These are phyloP conservation scores for Yamadazyma atmosphaerica DNA, from an alignment of 1,139 yeast genomes.

Conservation along the genomic window DNA sequence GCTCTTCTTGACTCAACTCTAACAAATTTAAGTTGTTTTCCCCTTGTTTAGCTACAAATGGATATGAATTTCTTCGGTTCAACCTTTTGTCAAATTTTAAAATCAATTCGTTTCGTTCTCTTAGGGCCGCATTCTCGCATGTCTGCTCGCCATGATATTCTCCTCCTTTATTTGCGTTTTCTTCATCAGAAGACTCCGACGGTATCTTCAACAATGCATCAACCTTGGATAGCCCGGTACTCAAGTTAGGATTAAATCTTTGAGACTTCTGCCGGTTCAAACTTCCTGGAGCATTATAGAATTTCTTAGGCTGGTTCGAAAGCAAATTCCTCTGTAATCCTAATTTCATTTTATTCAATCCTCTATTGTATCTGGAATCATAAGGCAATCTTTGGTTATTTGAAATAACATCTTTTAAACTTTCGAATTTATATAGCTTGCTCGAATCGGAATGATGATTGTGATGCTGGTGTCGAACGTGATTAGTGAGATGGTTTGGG, in stretches of 20 bases:
- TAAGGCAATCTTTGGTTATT: slow-evolving; percentile 21
- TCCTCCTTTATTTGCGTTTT: neutral
- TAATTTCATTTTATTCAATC: slow-evolving; percentile 37
- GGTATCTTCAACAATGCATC: slow-evolving; percentile 24
- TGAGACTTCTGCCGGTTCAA: slow-evolving; percentile 1
- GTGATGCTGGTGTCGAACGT: slow-evolving; percentile 4
- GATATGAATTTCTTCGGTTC: slow-evolving; percentile 48
- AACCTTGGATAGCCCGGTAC: slow-evolving; percentile 15
- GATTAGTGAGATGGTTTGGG: neutral
- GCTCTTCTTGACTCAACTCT: slow-evolving; percentile 14
- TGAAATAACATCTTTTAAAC: slow-evolving; percentile 38
- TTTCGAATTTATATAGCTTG: slow-evolving; percentile 29
- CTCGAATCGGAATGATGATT: slow-evolving; percentile 2
- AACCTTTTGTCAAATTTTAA: slow-evolving; percentile 18
- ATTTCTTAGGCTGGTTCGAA: slow-evolving; percentile 11
- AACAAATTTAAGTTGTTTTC: slow-evolving; percentile 35
- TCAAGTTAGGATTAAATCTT: slow-evolving; percentile 8
- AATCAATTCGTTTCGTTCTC: neutral
- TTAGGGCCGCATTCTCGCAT: neutral
- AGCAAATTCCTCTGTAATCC: slow-evolving; percentile 29
- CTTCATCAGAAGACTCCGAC: slow-evolving; percentile 9
- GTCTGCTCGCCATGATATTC: slow-evolving; percentile 1
- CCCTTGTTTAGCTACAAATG: slow-evolving; percentile 21
- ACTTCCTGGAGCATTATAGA: neutral
- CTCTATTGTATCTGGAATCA: slow-evolving; percentile 33